phyloP scores from a whole-genome alignment of 2,329 filamentous ascomycete species.

The Claviceps arundinis region DNA sequence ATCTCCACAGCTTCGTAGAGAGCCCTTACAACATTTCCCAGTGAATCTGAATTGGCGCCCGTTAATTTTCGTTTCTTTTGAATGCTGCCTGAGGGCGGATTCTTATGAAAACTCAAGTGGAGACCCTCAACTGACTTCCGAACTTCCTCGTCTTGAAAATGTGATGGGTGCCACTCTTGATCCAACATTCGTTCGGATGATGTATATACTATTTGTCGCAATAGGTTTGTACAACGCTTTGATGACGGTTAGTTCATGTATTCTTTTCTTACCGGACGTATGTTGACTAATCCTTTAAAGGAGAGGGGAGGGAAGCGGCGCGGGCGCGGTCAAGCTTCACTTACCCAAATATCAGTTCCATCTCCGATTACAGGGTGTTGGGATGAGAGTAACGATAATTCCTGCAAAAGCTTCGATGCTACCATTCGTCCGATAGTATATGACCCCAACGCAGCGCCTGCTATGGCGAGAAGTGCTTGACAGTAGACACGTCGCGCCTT shows the following conservation, averaged over 20 bases:
- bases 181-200: constrained; percentile 10
- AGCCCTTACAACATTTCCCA: constrained; percentile 9
- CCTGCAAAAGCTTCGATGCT: constrained; percentile 29
- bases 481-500: constrained; percentile 23
- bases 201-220: constrained; percentile 15
- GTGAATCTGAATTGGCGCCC: constrained; percentile 9
- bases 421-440: constrained; percentile 25
- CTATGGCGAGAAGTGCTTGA: constrained; percentile 24
- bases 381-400: constrained; percentile 23
- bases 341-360: constrained; percentile 30
- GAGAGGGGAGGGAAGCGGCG: no score
- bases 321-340: not conserved
- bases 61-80: constrained; percentile 19
- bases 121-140: constrained; percentile 17
- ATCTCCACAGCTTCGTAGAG: constrained; percentile 19
- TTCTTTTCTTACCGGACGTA: no score
- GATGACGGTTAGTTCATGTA: not conserved
- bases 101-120: constrained; percentile 13
- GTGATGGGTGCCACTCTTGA: constrained; percentile 15
- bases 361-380: constrained; percentile 19
- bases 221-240: constrained; percentile 18
- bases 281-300: no score
- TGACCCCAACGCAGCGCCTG: constrained; percentile 20
- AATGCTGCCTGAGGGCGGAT: constrained; percentile 6
- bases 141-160: constrained; percentile 17